Base-by-base conservation (phyloP, 768 basidiomycete species). In the Boletus rubescentipes region DNA sequence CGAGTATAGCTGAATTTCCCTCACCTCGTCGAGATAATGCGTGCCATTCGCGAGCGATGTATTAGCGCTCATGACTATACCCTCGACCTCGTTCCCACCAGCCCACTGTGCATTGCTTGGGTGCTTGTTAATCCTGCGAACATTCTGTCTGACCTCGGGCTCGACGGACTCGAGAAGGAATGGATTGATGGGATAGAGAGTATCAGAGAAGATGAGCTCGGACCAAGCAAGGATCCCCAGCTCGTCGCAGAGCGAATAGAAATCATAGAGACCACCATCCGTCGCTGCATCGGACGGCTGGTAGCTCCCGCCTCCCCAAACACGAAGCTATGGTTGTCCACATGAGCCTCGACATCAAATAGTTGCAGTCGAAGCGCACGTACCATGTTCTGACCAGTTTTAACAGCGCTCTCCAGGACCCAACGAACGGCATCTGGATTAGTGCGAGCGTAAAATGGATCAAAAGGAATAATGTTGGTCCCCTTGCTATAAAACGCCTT, bases 201-300 rank as follows among this genome's bases (percentile, higher is more conserved):
- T 68, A 52, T 84, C 82, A 0, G 82, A 83, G 20, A 55, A 49
- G 35, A 31, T 31, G 35, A 55, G 75, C 58, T 85, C 83, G 1
- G 81, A 81, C 83, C 83, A 84, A 2, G 76, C 81, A 43, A 85
- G 68, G 55, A 84, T 81, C 8, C 83, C 82, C 0, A 85, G 73
- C 57, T 83, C 81, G 61, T 85, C 82, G 61, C 82, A 84, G 21
- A 80, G 61, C 1, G 77, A 74, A 64, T 83, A 84, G 58, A 84
- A 82, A 55, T 79, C 75, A 60, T 84, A 83, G 10, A 73, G 75
- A 21, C 81, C 82, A 1, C 73, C 72, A 12, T 73, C 73, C 2
- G 70, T 69, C 9, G 63, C 61, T 7, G 73, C 55, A 10, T 73
- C 70, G 2, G 77, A 76, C 3, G 79, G 79, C 51, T 79, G 79